phyloP scores from a whole-genome alignment of 2,329 filamentous ascomycete genomes.

The Pseudogymnoascus sp. region DNA sequence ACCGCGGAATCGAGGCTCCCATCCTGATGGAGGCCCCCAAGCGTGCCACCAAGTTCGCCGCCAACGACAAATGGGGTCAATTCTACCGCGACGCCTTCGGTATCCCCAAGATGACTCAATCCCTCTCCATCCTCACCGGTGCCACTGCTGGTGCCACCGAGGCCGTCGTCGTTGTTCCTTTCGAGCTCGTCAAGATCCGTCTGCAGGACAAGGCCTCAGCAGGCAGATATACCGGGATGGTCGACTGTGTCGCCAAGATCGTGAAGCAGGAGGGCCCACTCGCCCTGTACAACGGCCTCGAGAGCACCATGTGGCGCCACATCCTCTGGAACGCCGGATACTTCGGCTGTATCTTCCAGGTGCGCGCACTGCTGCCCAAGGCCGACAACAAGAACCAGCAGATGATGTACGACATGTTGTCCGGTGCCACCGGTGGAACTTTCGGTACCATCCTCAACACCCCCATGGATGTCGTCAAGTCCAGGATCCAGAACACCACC shows the following conservation, averaged over 20 bases:
- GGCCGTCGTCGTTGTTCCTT: constrained; percentile 93
- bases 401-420: constrained; percentile 79
- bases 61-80: constrained; percentile 97
- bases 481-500: constrained; percentile 87
- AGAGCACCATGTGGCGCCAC: constrained; percentile 95
- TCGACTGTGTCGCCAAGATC: constrained; percentile 75
- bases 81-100: constrained; percentile 86
- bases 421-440: constrained; percentile 81
- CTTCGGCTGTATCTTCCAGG: constrained; percentile 98
- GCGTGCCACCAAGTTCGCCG: constrained; percentile 96
- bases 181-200: constrained; percentile 97
- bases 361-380: constrained; percentile 72
- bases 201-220: constrained; percentile 93
- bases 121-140: constrained; percentile 84
- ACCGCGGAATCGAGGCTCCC: constrained; percentile 89
- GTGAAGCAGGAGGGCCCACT: constrained; percentile 74
- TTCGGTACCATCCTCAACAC: constrained; percentile 89
- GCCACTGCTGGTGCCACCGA: constrained; percentile 93
- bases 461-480: constrained; percentile 95
- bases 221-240: constrained; percentile 74
- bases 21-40: constrained; percentile 98
- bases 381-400: constrained; percentile 73
- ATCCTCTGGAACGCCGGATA: constrained; percentile 91
- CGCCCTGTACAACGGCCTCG: constrained; percentile 91
- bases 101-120: constrained; percentile 79